These are phyloP conservation scores for Artemisia annua DNA, from an alignment of 129 eudicot genomes.

Conservation along the genomic window DNA sequence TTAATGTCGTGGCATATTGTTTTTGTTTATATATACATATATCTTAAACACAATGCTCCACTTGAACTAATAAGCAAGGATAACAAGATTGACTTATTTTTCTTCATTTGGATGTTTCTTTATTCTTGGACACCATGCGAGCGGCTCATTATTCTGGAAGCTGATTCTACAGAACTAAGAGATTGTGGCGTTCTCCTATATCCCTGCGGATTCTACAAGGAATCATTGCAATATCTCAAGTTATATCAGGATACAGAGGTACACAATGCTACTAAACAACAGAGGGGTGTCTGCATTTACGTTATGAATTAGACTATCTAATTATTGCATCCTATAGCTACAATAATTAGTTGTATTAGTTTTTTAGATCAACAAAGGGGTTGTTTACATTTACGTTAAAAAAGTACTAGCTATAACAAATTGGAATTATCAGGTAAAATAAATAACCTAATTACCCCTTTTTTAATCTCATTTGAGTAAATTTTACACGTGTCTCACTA, in stretches of 20 bases:
- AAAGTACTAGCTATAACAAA: too few relatives aligned
- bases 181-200: slow-evolving; percentile 82
- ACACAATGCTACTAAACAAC: slow-evolving; percentile 4
- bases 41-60: not conserved
- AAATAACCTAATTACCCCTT: too few relatives aligned
- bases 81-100: slow-evolving; percentile 5
- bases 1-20: not conserved
- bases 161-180: slow-evolving; percentile 61
- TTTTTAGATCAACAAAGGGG: too few relatives aligned
- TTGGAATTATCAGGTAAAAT: too few relatives aligned
- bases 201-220: slow-evolving; percentile 76
- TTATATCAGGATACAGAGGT: slow-evolving; percentile 69
- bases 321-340: too few relatives aligned
- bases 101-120: slow-evolving; percentile 3
- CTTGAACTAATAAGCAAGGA: not conserved
- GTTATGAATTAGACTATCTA: too few relatives aligned
- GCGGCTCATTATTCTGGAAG: slow-evolving; percentile 67
- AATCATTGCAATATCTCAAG: slow-evolving; percentile 60
- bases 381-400: too few relatives aligned
- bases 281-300: too few relatives aligned
- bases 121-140: slow-evolving; percentile 66
- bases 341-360: too few relatives aligned
- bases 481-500: too few relatives aligned
- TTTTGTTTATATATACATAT: not conserved
- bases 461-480: too few relatives aligned